Evolutionary conservation across 495 filamentous ascomycete species (phyloP).

Genomic region (Lasiosphaeriaceae sp.): DNA sequence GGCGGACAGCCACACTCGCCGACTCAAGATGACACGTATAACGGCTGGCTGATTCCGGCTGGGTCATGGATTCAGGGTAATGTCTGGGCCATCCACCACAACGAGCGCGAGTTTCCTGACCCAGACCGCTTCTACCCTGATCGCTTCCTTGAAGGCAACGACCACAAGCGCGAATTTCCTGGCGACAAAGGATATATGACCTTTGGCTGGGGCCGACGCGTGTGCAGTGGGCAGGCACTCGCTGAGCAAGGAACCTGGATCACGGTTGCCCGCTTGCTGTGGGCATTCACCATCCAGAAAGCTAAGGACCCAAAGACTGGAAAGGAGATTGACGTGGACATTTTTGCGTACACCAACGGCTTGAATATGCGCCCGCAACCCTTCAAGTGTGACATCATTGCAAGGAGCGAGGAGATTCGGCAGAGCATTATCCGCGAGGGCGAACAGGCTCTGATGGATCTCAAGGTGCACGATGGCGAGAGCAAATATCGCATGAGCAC

Average conservation of each 20-base stretch:
- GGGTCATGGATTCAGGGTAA: slow-evolving; percentile 59
- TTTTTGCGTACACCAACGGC: slow-evolving; percentile 51
- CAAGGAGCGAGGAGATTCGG: slow-evolving; percentile 46
- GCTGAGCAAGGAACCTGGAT: slow-evolving; percentile 58
- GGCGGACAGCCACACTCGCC: slow-evolving; percentile 61
- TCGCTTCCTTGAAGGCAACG: slow-evolving; percentile 42
- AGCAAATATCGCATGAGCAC: slow-evolving; percentile 55
- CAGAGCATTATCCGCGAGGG: slow-evolving; percentile 54
- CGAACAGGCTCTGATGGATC: slow-evolving; percentile 46
- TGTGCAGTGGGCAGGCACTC: slow-evolving; percentile 56
- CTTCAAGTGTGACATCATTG: slow-evolving; percentile 47
- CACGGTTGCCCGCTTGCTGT: slow-evolving; percentile 50
- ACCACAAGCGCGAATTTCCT: slow-evolving; percentile 52
- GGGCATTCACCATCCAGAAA: slow-evolving; percentile 53
- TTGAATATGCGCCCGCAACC: slow-evolving; percentile 54
- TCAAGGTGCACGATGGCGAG: slow-evolving; percentile 56
- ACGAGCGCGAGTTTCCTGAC: slow-evolving; percentile 59
- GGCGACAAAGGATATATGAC: slow-evolving; percentile 61
- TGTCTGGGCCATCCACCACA: slow-evolving; percentile 62
- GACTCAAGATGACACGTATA: slow-evolving; percentile 57
- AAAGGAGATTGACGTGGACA: slow-evolving; percentile 49
- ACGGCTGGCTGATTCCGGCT: slow-evolving; percentile 49
- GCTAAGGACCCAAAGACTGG: slow-evolving; percentile 42
- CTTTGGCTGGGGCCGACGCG: slow-evolving; percentile 58
- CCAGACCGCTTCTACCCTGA: slow-evolving; percentile 56